A percentile compares a stretch with the other conserved stretches of the same genome.
These are phyloP conservation scores for Eucalyptus victrix DNA, from an alignment of 345 rosid genomes.

Conservation along the genomic window DNA sequence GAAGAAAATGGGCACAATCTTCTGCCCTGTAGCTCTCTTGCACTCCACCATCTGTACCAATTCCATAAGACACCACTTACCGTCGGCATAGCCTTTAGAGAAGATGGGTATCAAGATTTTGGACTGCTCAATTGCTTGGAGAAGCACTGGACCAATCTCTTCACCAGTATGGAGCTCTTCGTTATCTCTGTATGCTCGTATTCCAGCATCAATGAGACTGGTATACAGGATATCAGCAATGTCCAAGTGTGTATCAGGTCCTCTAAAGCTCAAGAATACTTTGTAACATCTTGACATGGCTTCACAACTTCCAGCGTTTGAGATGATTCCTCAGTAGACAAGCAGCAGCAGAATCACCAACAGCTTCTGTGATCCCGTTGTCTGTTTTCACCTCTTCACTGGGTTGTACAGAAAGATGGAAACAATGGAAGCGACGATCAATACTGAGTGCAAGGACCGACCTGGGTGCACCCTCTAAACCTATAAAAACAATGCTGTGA, in stretches of 20 bases:
- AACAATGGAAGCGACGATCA: not conserved
- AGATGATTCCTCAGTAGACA: no score
- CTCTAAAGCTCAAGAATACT: no score
- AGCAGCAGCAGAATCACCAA: no score
- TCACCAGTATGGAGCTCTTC: not conserved
- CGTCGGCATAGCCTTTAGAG: not conserved
- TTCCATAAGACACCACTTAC: not conserved
- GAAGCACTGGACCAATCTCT: not conserved
- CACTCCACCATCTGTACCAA: not conserved
- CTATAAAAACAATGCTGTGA: not conserved
- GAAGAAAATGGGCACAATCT: not conserved
- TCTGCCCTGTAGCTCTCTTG: not conserved
- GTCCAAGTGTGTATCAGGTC: no score
- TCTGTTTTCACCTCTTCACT: no score
- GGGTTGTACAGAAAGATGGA: not conserved
- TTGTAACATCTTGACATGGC: no score
- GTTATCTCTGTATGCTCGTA: not conserved
- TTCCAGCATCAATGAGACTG: not conserved
- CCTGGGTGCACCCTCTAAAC: not conserved
- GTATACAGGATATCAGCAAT: no score
- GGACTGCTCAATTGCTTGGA: not conserved
- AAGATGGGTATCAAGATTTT: not conserved
- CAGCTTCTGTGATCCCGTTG: no score
- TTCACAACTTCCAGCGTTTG: no score
- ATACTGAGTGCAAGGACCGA: not conserved